Conservation (phyloP, 352 stramenopile species). For the Globisporangium abappressorium region DNA sequence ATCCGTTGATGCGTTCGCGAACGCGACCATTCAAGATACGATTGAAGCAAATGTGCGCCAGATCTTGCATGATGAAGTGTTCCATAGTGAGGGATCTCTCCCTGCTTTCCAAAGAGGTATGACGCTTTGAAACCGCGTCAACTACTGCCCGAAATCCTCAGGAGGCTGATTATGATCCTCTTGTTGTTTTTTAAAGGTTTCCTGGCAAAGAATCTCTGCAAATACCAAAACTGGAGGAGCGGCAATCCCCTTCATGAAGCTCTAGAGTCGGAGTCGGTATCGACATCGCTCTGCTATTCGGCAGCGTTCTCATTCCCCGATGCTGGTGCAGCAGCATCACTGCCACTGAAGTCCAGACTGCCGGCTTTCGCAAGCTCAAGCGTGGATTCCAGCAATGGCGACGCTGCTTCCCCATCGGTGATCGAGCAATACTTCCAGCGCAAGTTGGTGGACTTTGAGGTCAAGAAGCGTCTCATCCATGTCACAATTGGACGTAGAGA, state of each 20-base stretch:
- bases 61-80: constrained; percentile 20
- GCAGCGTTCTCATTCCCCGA: constrained; percentile 32
- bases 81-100: constrained; percentile 19
- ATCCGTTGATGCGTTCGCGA: constrained; percentile 10
- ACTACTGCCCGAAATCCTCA: not conserved
- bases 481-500: constrained; percentile 6
- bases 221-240: constrained; percentile 24
- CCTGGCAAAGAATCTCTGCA: constrained; percentile 39
- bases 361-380: constrained; percentile 2
- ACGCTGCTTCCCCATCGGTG: not conserved
- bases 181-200: constrained; percentile 25
- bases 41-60: constrained; percentile 36
- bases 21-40: constrained; percentile 18
- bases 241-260: constrained; percentile 8
- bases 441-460: not conserved
- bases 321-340: not conserved
- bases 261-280: not conserved
- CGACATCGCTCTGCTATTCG: constrained; percentile 26
- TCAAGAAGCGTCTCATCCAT: constrained; percentile 4
- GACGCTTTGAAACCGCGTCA: not conserved
- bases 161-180: not conserved
- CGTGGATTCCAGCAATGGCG: not conserved
- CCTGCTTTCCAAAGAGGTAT: constrained; percentile 20
- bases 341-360: not conserved
- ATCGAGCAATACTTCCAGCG: constrained; percentile 5